Percentiles rank a stretch among this genome's conserved stretches.
Evolutionary conservation across 2,329 filamentous ascomycete species (phyloP).

Genomic region (Tothia fuscella): DNA sequence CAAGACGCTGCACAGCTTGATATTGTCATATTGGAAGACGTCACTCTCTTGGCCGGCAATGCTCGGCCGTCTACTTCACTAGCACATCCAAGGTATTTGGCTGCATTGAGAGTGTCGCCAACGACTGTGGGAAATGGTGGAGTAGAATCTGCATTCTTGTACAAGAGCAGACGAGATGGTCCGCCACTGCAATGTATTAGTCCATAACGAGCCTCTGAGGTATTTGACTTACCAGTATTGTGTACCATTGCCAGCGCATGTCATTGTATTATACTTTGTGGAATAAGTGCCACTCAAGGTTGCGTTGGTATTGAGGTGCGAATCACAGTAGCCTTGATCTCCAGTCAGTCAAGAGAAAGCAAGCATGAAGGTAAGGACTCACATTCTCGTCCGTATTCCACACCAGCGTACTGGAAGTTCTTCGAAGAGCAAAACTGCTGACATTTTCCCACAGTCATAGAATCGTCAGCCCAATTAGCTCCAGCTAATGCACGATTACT

Average conservation of each 20-base stretch:
- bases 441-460: conserved; percentile 24
- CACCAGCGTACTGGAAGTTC: conserved; percentile 20
- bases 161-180: conserved; percentile 11
- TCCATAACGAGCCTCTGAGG: too few relatives aligned
- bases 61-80: too few relatives aligned
- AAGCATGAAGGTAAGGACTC: too few relatives aligned
- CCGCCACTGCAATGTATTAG: too few relatives aligned
- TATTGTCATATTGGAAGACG: too few relatives aligned
- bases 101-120: too few relatives aligned
- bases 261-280: conserved; percentile 19
- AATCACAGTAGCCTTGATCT: conserved; percentile 24
- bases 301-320: conserved; percentile 15
- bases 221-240: too few relatives aligned
- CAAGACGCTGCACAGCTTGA: too few relatives aligned
- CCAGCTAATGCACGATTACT: conserved; percentile 17
- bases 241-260: conserved; percentile 14
- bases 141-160: conserved; percentile 20
- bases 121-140: too few relatives aligned
- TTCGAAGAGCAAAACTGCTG: conserved; percentile 19
- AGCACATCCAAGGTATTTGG: too few relatives aligned
- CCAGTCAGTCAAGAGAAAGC: too few relatives aligned
- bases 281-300: conserved; percentile 16
- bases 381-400: conserved; percentile 24
- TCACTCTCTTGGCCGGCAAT: too few relatives aligned
- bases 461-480: conserved; percentile 15